These are phyloP conservation scores for Flaveria trinervia DNA, from an alignment of 129 eudicot genomes.

Conservation along the genomic window DNA sequence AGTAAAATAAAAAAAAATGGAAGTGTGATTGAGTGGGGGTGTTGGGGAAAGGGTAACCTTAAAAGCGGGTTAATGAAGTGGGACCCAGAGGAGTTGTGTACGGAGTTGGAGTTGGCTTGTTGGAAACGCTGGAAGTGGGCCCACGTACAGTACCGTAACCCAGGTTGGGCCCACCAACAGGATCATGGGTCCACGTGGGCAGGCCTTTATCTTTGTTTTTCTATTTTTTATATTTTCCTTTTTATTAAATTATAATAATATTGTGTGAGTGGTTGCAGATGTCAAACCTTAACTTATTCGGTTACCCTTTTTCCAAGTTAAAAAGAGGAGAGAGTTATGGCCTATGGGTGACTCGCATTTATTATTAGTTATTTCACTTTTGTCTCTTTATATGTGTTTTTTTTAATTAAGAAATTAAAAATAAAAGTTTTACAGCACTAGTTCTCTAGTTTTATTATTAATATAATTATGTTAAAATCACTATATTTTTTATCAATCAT, in stretches of 20 bases:
- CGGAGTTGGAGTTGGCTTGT: slow-evolving; percentile 43
- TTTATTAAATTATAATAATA: no score
- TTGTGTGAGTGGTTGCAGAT: slow-evolving; percentile 31
- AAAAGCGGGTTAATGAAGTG: slow-evolving; percentile 20
- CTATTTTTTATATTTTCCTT: background rate
- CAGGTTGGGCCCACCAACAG: background rate
- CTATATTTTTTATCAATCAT: no score
- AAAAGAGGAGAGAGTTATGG: slow-evolving; percentile 1
- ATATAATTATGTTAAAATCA: no score
- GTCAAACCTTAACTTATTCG: slow-evolving; percentile 42
- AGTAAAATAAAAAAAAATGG: no score
- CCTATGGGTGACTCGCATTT: slow-evolving; percentile 16
- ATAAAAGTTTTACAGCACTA: background rate
- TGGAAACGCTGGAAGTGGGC: slow-evolving; percentile 39
- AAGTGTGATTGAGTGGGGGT: slow-evolving; percentile 21
- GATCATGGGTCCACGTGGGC: slow-evolving; percentile 32
- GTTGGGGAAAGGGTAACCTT: slow-evolving; percentile 42
- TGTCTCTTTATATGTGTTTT: slow-evolving; percentile 17
- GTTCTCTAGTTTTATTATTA: no score
- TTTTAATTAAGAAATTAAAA: no score
- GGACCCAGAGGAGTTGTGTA: slow-evolving; percentile 31
- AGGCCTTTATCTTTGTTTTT: slow-evolving; percentile 8
- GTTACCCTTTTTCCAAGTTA: slow-evolving; percentile 27
- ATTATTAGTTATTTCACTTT: background rate
- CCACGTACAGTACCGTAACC: slow-evolving; percentile 26